phyloP scores from a whole-genome alignment of 768 basidiomycete genomes.

The Collybia nuda region DNA sequence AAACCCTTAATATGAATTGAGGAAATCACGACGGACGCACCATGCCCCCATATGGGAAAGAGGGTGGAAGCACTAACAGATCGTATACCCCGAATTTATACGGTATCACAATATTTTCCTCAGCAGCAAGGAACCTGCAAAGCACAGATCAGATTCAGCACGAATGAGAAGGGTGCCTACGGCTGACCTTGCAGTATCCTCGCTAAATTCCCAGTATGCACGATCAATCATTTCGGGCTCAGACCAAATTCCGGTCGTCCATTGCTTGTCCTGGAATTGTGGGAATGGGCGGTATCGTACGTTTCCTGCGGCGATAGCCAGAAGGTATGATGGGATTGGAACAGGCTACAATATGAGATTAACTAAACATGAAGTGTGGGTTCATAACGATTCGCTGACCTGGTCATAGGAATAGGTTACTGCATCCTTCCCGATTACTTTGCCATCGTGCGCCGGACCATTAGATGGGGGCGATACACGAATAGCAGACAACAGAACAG shows the following conservation, averaged over 20 bases:
- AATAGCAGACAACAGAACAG: constrained; percentile 83
- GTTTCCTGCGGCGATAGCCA: constrained; percentile 89
- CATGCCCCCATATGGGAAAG: constrained; percentile 94
- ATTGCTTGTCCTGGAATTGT: constrained; percentile 57
- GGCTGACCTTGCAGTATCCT: constrained; percentile 75
- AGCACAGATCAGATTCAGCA: neutral
- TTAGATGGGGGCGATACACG: constrained; percentile 74
- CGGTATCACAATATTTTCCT: constrained; percentile 70
- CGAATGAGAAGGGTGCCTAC: neutral
- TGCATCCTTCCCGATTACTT: constrained; percentile 67
- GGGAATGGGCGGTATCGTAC: constrained; percentile 71
- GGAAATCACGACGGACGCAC: constrained; percentile 33
- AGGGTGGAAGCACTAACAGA: constrained; percentile 82
- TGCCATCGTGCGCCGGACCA: constrained; percentile 71
- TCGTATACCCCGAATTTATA: constrained; percentile 92
- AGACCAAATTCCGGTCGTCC: constrained; percentile 89
- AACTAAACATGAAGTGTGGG: neutral
- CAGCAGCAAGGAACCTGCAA: constrained; percentile 68
- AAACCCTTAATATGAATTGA: constrained; percentile 4
- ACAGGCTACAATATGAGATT: constrained; percentile 50
- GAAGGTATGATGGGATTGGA: constrained; percentile 87
- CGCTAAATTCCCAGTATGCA: constrained; percentile 85
- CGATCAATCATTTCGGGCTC: constrained; percentile 81
- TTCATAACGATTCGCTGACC: constrained; percentile 37
- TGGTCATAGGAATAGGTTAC: constrained; percentile 80